A percentile compares a stretch with the other conserved stretches of the same genome.
These are phyloP conservation scores for Kitagawia praeruptora DNA, from an alignment of 129 eudicot species.

Conservation along the genomic window DNA sequence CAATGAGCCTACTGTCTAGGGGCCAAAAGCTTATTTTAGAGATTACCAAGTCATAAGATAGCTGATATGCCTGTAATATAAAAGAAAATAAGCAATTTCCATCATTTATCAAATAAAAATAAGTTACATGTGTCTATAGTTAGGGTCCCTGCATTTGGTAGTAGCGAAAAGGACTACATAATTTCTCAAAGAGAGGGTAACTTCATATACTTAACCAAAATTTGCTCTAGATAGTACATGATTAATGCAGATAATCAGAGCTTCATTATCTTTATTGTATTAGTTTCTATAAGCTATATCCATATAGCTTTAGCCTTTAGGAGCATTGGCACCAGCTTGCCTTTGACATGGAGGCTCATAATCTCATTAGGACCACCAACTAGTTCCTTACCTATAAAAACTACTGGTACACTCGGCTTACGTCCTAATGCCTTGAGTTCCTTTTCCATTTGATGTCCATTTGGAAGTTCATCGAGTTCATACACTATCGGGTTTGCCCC, in stretches of 20 bases:
- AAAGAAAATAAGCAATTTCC: not conserved
- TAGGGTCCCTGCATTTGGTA: not conserved
- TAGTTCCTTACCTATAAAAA: constrained; percentile 22
- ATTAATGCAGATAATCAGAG: not conserved
- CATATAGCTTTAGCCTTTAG: constrained; percentile 72
- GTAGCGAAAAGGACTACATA: constrained; percentile 1
- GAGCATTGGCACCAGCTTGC: constrained; percentile 59
- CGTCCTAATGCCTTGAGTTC: constrained; percentile 42
- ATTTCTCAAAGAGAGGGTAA: not conserved
- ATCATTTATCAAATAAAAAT: not conserved
- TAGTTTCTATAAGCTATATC: constrained; percentile 30
- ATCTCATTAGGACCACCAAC: constrained; percentile 72
- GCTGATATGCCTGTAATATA: not conserved
- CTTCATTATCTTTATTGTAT: constrained; percentile 11
- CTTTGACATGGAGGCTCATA: constrained; percentile 64
- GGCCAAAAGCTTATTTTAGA: not conserved
- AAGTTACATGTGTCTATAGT: not conserved
- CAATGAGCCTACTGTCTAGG: not conserved
- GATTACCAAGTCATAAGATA: not conserved
- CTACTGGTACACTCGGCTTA: constrained; percentile 30
- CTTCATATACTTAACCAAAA: constrained; percentile 1
- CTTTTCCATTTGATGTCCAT: constrained; percentile 46
- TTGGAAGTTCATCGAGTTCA: constrained; percentile 55
- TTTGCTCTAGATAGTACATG: not conserved
- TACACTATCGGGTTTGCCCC: constrained; percentile 69